phyloP scores from a whole-genome alignment of 805 yeast species.

The Ogataea trehalophila region DNA sequence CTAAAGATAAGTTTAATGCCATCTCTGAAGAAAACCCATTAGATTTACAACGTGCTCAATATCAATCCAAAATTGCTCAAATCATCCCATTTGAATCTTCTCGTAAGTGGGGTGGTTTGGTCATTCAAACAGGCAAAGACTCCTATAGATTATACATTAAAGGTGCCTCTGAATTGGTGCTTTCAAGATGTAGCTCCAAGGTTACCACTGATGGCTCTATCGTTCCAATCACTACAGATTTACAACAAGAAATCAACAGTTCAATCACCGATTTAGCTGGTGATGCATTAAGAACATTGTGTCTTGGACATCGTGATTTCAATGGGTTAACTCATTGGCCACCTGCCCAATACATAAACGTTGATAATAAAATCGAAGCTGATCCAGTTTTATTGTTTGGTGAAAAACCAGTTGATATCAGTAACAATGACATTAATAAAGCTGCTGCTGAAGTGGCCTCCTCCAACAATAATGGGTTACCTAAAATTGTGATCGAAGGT shows the following conservation, averaged over 20 bases:
- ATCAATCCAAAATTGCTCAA: conserved; percentile 48
- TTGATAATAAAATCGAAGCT: conserved; percentile 35
- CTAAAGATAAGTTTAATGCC: conserved; percentile 50
- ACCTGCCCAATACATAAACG: conserved; percentile 42
- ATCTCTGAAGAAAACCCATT: conserved; percentile 37
- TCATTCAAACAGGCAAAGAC: conserved; percentile 43
- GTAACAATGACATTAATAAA: conserved; percentile 16
- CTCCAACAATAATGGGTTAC: conserved; percentile 12
- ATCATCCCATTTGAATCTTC: conserved; percentile 87
- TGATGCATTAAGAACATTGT: conserved; percentile 81
- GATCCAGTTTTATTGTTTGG: conserved; percentile 39
- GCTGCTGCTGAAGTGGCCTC: conserved; percentile 7
- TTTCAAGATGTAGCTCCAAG: conserved; percentile 49
- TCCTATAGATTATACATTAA: conserved; percentile 64
- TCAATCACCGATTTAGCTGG: conserved; percentile 52
- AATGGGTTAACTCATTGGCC: conserved; percentile 53
- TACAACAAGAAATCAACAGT: conserved; percentile 26
- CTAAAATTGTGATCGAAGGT: conserved; percentile 27
- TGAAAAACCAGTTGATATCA: conserved; percentile 18
- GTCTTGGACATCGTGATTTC: conserved; percentile 79
- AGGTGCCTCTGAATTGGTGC: conserved; percentile 92
- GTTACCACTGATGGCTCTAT: conserved; percentile 28
- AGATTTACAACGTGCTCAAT: conserved; percentile 38
- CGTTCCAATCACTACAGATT: conserved; percentile 27
- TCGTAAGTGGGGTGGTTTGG: conserved; percentile 88